These are phyloP conservation scores for Epipyxis sp. DNA, from an alignment of 108 stramenopile species.

Conservation along the genomic window DNA sequence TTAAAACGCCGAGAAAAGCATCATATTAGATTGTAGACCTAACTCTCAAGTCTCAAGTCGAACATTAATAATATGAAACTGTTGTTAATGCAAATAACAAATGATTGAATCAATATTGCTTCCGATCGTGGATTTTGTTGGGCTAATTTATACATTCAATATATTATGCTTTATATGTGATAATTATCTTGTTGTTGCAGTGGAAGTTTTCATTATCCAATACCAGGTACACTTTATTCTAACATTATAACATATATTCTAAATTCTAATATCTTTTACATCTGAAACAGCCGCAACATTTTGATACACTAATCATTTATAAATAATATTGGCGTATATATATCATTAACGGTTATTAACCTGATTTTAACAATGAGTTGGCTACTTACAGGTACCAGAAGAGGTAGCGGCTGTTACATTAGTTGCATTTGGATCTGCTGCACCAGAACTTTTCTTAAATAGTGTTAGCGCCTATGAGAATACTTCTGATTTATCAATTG, in stretches of 20 bases:
- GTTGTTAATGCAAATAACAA: too few relatives aligned
- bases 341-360: background rate
- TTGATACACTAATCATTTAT: background rate
- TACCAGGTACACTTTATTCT: background rate
- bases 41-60: too few relatives aligned
- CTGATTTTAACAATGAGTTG: background rate
- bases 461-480: background rate
- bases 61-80: too few relatives aligned
- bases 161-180: constrained; percentile 18
- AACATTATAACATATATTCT: background rate
- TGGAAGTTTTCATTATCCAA: constrained; percentile 22
- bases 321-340: background rate
- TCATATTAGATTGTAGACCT: too few relatives aligned
- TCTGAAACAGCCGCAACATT: background rate
- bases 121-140: background rate
- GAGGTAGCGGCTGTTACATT: constrained; percentile 21
- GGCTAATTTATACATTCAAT: background rate
- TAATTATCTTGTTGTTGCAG: background rate
- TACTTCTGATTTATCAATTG: constrained; percentile 6
- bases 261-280: background rate
- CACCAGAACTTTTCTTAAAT: constrained; percentile 33
- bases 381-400: too few relatives aligned
- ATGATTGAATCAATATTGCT: too few relatives aligned
- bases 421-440: constrained; percentile 31
- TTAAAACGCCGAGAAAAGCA: too few relatives aligned